These are phyloP conservation scores for Fusarium mundagurra DNA, from an alignment of 2,329 filamentous ascomycete species.

Conservation along the genomic window DNA sequence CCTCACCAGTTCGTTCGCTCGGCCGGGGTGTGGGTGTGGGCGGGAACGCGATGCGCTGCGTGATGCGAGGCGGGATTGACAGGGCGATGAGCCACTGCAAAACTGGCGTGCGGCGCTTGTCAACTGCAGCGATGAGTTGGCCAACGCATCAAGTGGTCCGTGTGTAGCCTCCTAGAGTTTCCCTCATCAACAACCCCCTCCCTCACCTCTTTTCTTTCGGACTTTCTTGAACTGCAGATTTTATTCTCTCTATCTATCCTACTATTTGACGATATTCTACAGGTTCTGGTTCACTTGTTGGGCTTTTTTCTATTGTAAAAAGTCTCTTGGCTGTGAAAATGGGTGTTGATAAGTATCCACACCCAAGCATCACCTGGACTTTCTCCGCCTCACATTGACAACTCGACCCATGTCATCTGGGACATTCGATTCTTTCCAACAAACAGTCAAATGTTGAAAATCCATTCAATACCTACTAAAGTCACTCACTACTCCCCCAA, in stretches of 20 bases:
- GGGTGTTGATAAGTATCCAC: constrained; percentile 35
- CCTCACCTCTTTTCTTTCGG: constrained; percentile 29
- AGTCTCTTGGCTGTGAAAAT: neutral
- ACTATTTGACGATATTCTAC: neutral
- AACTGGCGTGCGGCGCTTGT: constrained; percentile 45
- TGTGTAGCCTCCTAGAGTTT: constrained; percentile 49
- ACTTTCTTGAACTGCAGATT: constrained; percentile 8
- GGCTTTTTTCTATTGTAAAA: constrained; percentile 4
- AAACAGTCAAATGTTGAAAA: neutral
- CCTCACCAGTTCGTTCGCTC: constrained; percentile 36
- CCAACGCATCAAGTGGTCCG: constrained; percentile 56
- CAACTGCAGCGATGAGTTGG: constrained; percentile 57
- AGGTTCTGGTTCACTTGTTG: neutral
- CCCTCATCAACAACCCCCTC: constrained; percentile 44
- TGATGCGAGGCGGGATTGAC: constrained; percentile 40
- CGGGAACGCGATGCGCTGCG: constrained; percentile 35
- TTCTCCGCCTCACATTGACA: constrained; percentile 29
- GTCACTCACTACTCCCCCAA: neutral
- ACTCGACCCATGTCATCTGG: constrained; percentile 33
- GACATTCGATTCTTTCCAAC: neutral
- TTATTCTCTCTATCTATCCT: neutral
- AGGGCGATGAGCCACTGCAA: constrained; percentile 36
- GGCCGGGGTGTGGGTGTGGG: constrained; percentile 27
- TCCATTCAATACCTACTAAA: neutral
- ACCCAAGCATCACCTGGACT: constrained; percentile 33